phyloP scores from a whole-genome alignment of 1,284 basidiomycete species.

The Apiotrichum montevideense region DNA sequence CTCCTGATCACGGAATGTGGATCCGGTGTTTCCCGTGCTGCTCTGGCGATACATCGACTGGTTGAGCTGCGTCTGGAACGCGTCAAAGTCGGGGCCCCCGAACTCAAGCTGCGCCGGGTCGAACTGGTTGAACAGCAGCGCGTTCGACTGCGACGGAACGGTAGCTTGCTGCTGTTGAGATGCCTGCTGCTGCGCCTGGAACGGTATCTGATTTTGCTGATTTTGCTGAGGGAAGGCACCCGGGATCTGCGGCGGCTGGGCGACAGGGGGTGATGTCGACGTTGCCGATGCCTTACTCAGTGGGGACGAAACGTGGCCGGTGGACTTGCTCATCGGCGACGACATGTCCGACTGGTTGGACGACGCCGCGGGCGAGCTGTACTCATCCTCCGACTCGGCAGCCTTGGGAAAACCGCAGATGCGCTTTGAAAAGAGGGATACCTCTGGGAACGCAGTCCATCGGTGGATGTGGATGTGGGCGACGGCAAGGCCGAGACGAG shows the following conservation, averaged over 20 bases:
- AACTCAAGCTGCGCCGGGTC: neutral
- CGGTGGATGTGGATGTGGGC: slow-evolving; percentile 46
- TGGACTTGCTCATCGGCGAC: neutral
- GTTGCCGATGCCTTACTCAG: too few species aligned
- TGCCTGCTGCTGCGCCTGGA: too few species aligned
- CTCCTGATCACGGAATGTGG: neutral
- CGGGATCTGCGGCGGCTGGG: too few species aligned
- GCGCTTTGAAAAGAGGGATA: slow-evolving; percentile 43
- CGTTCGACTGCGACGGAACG: too few species aligned
- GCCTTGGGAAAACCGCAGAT: slow-evolving; percentile 44
- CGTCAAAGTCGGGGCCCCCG: neutral
- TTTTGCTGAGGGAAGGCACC: too few species aligned
- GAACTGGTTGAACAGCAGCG: neutral
- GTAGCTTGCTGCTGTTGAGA: too few species aligned
- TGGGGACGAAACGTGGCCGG: neutral
- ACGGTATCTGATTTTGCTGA: too few species aligned
- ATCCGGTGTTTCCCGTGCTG: neutral
- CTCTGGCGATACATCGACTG: neutral
- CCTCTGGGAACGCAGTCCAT: slow-evolving; percentile 46
- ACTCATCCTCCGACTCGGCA: slow-evolving; percentile 4
- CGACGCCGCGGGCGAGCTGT: neutral
- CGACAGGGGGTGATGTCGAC: too few species aligned
- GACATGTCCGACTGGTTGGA: neutral
- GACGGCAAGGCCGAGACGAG: slow-evolving; percentile 41
- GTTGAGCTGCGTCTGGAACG: neutral